Evolutionary conservation across 1,139 yeast genomes (phyloP).

Genomic region (Protomyces gravidus): DNA sequence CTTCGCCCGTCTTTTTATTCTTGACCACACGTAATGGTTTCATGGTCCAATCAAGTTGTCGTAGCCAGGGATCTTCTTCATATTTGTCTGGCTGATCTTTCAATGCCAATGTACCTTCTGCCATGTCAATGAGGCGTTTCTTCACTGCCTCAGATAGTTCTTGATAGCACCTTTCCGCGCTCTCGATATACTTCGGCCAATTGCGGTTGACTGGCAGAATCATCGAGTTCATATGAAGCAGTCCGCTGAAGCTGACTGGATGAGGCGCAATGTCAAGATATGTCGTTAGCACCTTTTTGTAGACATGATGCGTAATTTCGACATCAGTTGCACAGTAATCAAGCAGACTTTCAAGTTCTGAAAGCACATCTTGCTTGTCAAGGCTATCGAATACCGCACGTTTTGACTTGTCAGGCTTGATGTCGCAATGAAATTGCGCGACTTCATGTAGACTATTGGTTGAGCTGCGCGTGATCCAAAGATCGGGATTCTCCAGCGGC

Average conservation of each 20-base stretch:
- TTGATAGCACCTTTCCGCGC: slow-evolving; percentile 65
- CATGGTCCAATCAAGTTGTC: slow-evolving; percentile 82
- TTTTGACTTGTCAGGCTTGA: slow-evolving; percentile 59
- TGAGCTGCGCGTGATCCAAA: slow-evolving; percentile 76
- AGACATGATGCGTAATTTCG: slow-evolving; percentile 64
- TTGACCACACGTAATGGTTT: slow-evolving; percentile 60
- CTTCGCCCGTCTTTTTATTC: slow-evolving; percentile 59
- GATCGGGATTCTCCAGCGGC: slow-evolving; percentile 43
- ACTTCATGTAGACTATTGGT: slow-evolving; percentile 79
- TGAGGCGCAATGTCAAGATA: slow-evolving; percentile 74
- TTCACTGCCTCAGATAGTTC: slow-evolving; percentile 57
- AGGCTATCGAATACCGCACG: slow-evolving; percentile 61
- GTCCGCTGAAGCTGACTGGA: slow-evolving; percentile 90
- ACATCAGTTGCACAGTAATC: slow-evolving; percentile 86
- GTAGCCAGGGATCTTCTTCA: slow-evolving; percentile 73
- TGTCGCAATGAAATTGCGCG: slow-evolving; percentile 71
- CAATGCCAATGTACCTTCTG: slow-evolving; percentile 54
- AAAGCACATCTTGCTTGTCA: slow-evolving; percentile 53
- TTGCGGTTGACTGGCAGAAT: slow-evolving; percentile 69
- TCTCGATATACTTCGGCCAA: slow-evolving; percentile 70
- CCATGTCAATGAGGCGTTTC: slow-evolving; percentile 55
- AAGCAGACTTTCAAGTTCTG: slow-evolving; percentile 59
- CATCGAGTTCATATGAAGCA: slow-evolving; percentile 68
- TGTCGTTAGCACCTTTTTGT: slow-evolving; percentile 62
- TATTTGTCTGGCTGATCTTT: slow-evolving; percentile 41